Evolutionary conservation across 2,329 filamentous ascomycete species (phyloP).

Genomic region (Epichloe hybrida): DNA sequence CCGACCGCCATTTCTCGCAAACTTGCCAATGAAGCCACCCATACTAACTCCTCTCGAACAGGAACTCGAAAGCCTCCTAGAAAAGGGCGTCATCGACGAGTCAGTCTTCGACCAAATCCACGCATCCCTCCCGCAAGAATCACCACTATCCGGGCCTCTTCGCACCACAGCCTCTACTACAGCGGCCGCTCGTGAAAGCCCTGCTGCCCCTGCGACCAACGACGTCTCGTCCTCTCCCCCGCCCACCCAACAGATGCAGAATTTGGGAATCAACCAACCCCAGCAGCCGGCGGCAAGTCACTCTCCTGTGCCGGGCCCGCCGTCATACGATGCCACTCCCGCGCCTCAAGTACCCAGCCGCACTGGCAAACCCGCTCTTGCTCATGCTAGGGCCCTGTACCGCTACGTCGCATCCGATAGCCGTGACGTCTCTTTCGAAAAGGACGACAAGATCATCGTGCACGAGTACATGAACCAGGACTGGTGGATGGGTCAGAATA

Average conservation of each 20-base stretch:
- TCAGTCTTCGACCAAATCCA: conserved; percentile 63
- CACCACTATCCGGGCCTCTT: conserved; percentile 38
- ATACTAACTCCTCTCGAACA: conserved; percentile 21
- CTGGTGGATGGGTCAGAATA: conserved; percentile 89
- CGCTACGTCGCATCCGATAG: conserved; percentile 65
- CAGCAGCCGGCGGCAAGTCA: neutral
- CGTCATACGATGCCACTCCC: conserved; percentile 37
- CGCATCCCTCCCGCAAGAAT: conserved; percentile 59
- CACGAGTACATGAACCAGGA: conserved; percentile 91
- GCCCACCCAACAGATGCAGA: conserved; percentile 27
- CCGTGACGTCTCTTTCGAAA: conserved; percentile 68
- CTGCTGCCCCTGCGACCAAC: conserved; percentile 16
- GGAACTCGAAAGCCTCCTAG: conserved; percentile 85
- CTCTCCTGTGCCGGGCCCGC: conserved; percentile 28
- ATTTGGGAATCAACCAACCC: conserved; percentile 21
- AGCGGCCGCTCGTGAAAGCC: conserved; percentile 17
- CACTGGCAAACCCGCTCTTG: conserved; percentile 44
- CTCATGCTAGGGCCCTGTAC: conserved; percentile 70
- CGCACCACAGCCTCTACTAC: conserved; percentile 22
- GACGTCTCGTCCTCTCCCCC: conserved; percentile 17
- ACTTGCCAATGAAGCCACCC: neutral
- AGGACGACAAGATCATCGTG: conserved; percentile 68
- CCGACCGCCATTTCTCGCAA: neutral
- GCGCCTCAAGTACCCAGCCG: conserved; percentile 28
- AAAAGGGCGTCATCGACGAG: conserved; percentile 65